These are phyloP conservation scores for Fusarium mangiferae DNA, from an alignment of 2,329 filamentous ascomycete genomes.

Conservation along the genomic window DNA sequence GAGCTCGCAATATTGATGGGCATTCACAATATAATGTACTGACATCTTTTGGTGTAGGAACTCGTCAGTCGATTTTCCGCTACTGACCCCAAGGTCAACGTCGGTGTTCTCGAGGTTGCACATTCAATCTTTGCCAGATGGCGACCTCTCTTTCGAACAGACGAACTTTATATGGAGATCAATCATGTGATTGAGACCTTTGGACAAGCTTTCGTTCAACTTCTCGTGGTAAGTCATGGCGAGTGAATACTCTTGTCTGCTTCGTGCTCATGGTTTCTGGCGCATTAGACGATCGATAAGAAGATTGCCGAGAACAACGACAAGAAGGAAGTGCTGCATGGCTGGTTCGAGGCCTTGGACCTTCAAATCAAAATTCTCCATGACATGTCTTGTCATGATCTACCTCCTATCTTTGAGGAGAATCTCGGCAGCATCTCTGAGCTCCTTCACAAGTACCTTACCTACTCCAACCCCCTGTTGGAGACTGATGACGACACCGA, in stretches of 20 bases:
- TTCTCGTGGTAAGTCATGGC: conserved; percentile 72
- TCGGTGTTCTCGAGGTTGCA: conserved; percentile 94
- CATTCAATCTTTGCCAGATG: conserved; percentile 98
- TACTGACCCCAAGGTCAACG: conserved; percentile 85
- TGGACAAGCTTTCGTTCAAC: conserved; percentile 80
- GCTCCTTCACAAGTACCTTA: conserved; percentile 91
- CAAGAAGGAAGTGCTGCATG: conserved; percentile 78
- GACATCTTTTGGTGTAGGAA: conserved; percentile 63
- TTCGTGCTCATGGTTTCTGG: conserved; percentile 26
- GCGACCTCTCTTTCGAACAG: conserved; percentile 92
- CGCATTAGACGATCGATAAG: conserved; percentile 69
- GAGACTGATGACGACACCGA: conserved; percentile 91
- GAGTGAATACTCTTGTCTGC: not conserved
- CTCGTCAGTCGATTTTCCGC: conserved; percentile 87
- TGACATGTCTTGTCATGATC: conserved; percentile 96
- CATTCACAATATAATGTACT: not conserved
- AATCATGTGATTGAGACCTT: conserved; percentile 93
- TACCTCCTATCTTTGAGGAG: conserved; percentile 94
- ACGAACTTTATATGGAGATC: conserved; percentile 93
- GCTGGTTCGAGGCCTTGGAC: conserved; percentile 86
- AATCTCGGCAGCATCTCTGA: conserved; percentile 80
- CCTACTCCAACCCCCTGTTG: conserved; percentile 85
- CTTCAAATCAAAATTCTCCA: conserved; percentile 92
- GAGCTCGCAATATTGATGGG: conserved; percentile 42
- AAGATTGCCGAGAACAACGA: conserved; percentile 79